A percentile compares a stretch with the other conserved stretches of the same genome.
Evolutionary conservation across 352 stramenopile genomes (phyloP).

Genomic region (Sclerospora graminicola): DNA sequence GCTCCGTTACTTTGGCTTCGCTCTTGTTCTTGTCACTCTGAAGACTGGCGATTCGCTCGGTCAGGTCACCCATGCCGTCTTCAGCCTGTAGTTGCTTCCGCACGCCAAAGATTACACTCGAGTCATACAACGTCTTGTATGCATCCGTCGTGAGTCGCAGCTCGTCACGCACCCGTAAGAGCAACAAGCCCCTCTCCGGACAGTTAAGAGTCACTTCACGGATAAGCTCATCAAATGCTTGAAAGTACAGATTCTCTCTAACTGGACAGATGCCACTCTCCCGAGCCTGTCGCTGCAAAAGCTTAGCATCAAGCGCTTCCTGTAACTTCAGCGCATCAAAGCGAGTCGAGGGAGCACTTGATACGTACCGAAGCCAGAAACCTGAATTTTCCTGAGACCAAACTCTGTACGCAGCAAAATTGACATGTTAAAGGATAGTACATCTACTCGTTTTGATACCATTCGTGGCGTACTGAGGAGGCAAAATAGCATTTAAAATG

Average conservation of each 20-base stretch:
- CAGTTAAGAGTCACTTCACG: no score
- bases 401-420: conserved; percentile 29
- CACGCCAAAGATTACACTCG: conserved; percentile 88
- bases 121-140: conserved; percentile 94
- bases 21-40: conserved; percentile 50
- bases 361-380: conserved; percentile 89
- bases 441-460: no score
- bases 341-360: conserved; percentile 82
- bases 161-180: conserved; percentile 90
- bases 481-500: conserved; percentile 64
- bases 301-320: conserved; percentile 82
- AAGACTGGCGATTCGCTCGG: conserved; percentile 42
- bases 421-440: neutral
- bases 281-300: conserved; percentile 85
- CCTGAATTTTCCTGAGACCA: conserved; percentile 72
- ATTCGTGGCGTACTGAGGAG: conserved; percentile 29
- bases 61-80: conserved; percentile 85
- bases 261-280: conserved; percentile 90
- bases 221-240: conserved; percentile 91
- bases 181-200: conserved; percentile 86
- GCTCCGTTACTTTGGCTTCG: conserved; percentile 79
- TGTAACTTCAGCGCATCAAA: conserved; percentile 91
- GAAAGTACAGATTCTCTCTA: conserved; percentile 88
- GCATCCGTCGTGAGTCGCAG: conserved; percentile 90
- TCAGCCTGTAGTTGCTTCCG: conserved; percentile 91